Evolutionary conservation across 441 rosid species (phyloP), one percentile per base, ranked within the genome.

Genomic region (Syzygium syzygioides): DNA sequence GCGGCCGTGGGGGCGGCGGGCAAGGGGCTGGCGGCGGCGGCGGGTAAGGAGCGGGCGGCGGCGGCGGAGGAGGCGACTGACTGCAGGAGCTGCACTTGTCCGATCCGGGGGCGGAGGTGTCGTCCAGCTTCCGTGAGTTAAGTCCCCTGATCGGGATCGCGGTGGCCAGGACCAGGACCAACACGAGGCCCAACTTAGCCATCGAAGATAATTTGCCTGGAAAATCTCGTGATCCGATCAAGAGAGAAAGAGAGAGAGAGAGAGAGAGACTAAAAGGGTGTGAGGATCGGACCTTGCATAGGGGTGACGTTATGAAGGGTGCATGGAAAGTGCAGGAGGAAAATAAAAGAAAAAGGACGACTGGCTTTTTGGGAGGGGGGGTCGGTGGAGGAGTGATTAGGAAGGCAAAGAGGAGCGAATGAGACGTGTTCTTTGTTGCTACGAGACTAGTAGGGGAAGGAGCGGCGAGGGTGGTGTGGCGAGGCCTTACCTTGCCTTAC

Each of bases 31-130:
- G 4, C 9, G 48, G 48, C 48, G 94, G 88, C 0, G 95, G 94
- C 0, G 94, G 96, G 30, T 93, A 92, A 50, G 97, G 57, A 12
- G 57, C 32, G 5, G 66, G 64, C 5, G 84, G 88, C 34, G 88
- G 83, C 56, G 84, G 57, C 26, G 60, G 86, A 12, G 55, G 55
- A 54, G 86, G 95, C 66, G 90, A 90, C 62, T 93, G 92, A 68
- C 79, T 84, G 66, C 98, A 96, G 9, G 98, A 93, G 54, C 86
- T 19, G 83, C 98, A 96, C 91, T 95, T 94, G 55, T 89, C 88
- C 62, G 91, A 50, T 68, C 89, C 26, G 90, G 87, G 86, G 14
- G 79, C 89, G 1, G 91, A 55, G 88, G 91, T 68, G 45, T 94
- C 94, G 52, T 94, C 92, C n/a, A 91, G 93, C 91, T 71, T 93